Evolutionary conservation across 2,329 filamentous ascomycete species (phyloP).

Genomic region (Cordyceps fumosorosea): DNA sequence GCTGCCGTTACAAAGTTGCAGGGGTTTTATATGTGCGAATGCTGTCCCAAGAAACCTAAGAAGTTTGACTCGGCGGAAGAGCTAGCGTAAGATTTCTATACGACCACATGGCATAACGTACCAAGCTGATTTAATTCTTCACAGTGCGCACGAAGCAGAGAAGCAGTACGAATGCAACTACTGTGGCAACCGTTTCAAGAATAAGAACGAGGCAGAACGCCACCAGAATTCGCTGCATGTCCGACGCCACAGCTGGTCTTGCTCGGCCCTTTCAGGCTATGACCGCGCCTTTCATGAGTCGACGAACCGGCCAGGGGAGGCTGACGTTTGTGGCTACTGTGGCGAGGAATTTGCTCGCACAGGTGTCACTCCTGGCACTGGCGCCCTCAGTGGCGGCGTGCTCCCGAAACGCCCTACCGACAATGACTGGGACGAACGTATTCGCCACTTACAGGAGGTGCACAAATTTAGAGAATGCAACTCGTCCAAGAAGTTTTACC

Average conservation of each 20-base stretch:
- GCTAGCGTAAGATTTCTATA: constrained; percentile 57
- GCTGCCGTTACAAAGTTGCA: constrained; percentile 42
- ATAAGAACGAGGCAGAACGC: constrained; percentile 95
- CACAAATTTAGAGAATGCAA: constrained; percentile 99
- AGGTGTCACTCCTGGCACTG: constrained; percentile 32
- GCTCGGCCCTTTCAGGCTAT: constrained; percentile 72
- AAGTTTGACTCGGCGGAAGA: constrained; percentile 85
- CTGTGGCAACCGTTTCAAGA: constrained; percentile 94
- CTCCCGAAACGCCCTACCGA: constrained; percentile 53
- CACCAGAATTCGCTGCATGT: constrained; percentile 95
- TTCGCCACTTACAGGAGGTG: constrained; percentile 79
- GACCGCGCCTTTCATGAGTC: constrained; percentile 85
- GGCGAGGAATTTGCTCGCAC: constrained; percentile 74
- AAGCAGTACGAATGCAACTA: constrained; percentile 94
- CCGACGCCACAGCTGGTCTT: constrained; percentile 92
- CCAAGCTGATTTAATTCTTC: constrained; percentile 15
- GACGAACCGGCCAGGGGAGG: constrained; percentile 55
- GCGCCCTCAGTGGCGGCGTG: constrained; percentile 28
- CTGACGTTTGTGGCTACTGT: constrained; percentile 89
- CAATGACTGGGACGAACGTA: constrained; percentile 79
- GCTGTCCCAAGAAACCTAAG: constrained; percentile 94
- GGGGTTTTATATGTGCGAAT: constrained; percentile 69
- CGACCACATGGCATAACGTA: background rate
- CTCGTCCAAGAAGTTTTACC: constrained; percentile 95
- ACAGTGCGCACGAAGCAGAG: constrained; percentile 80